phyloP scores from a whole-genome alignment of 202 grass and related monocot species.

The Panicum virgatum region DNA sequence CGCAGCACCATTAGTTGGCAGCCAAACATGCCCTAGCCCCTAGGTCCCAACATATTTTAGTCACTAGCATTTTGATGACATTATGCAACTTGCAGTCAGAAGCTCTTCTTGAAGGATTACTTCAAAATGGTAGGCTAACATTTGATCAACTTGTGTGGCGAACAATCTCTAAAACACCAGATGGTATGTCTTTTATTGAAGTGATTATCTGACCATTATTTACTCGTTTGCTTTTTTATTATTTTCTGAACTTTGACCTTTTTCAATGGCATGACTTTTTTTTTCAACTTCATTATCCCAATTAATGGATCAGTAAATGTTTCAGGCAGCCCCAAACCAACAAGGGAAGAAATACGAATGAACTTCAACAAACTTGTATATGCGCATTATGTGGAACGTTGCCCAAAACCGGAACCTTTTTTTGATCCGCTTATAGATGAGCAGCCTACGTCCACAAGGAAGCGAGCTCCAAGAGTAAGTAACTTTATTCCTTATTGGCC shows the following conservation, averaged over 20 bases:
- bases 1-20: too few species aligned
- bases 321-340: constrained; percentile 40
- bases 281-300: background rate
- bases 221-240: constrained; percentile 18
- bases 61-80: background rate
- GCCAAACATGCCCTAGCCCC: background rate
- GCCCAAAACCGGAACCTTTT: constrained; percentile 74
- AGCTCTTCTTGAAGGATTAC: constrained; percentile 68
- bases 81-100: constrained; percentile 66
- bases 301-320: constrained; percentile 31
- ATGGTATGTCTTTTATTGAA: constrained; percentile 36
- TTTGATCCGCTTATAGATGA: constrained; percentile 58
- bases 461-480: constrained; percentile 70
- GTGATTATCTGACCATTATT: constrained; percentile 20
- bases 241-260: constrained; percentile 25
- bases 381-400: constrained; percentile 80
- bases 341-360: constrained; percentile 52
- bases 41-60: background rate
- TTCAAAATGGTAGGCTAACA: constrained; percentile 87
- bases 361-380: constrained; percentile 78
- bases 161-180: constrained; percentile 47
- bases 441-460: constrained; percentile 51
- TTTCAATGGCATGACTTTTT: background rate
- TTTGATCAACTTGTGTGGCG: constrained; percentile 75
- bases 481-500: background rate